phyloP scores from a whole-genome alignment of 768 basidiomycete genomes.

The Kwoniella sp. region DNA sequence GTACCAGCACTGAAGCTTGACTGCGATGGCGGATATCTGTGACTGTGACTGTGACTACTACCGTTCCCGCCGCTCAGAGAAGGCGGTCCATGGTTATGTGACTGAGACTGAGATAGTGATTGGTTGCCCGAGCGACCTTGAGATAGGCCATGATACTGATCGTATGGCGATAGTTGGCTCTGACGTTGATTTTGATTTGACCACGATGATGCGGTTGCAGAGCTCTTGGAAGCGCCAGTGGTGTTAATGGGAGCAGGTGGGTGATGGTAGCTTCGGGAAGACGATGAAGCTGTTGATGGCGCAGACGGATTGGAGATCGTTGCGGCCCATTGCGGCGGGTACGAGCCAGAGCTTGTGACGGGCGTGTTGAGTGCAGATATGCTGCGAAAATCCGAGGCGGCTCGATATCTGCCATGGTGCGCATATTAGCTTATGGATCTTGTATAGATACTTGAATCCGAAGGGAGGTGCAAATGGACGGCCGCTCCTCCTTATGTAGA shows the following conservation, averaged over 20 bases:
- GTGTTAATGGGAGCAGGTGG: background rate
- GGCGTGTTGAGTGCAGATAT: slow-evolving; percentile 7
- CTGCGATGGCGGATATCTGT: background rate
- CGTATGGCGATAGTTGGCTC: background rate
- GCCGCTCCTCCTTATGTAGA: no score
- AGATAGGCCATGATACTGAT: background rate
- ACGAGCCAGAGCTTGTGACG: slow-evolving; percentile 11
- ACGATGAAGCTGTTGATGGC: slow-evolving; percentile 4
- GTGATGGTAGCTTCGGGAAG: background rate
- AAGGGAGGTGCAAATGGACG: no score
- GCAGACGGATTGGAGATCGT: slow-evolving; percentile 5
- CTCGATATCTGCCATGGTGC: background rate
- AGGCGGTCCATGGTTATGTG: background rate
- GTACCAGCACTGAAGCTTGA: background rate
- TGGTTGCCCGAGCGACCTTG: background rate
- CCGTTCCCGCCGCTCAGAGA: background rate
- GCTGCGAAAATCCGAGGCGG: background rate
- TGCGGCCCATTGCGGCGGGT: slow-evolving; percentile 18
- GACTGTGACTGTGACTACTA: no score
- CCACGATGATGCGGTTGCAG: slow-evolving; percentile 2
- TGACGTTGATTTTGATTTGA: slow-evolving; percentile 1
- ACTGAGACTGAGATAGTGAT: background rate
- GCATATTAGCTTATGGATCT: background rate
- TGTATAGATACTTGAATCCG: no score
- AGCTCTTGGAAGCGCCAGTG: background rate